Percentiles rank a stretch among this genome's conserved stretches.
These are phyloP conservation scores for Trichoderma koningiopsis DNA, from an alignment of 2,329 filamentous ascomycete genomes.

Conservation along the genomic window DNA sequence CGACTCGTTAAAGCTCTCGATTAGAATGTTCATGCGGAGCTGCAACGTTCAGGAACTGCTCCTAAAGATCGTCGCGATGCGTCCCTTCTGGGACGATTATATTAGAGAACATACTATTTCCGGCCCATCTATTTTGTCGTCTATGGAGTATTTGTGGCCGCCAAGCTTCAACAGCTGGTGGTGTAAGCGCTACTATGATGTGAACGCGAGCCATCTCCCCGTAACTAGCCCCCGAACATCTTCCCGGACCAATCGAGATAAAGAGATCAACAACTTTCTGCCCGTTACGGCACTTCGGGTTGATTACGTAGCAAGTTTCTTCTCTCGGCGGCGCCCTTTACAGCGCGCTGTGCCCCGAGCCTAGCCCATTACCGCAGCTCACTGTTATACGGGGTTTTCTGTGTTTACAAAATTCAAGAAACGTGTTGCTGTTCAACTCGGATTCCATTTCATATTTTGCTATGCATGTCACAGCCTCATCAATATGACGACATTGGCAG, in stretches of 20 bases:
- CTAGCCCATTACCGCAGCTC: background rate
- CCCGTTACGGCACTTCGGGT: background rate
- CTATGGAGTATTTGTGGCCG: background rate
- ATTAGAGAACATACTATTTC: background rate
- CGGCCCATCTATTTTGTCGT: background rate
- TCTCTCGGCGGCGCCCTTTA: background rate
- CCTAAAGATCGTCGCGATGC: background rate
- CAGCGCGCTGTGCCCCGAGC: background rate
- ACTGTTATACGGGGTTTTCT: background rate
- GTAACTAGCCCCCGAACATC: constrained; percentile 2
- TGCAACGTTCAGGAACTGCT: background rate
- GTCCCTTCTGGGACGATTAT: background rate
- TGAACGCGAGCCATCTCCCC: background rate
- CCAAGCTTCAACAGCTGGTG: background rate
- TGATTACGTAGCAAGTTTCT: background rate
- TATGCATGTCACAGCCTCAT: background rate
- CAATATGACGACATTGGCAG: constrained; percentile 4
- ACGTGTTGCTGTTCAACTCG: background rate
- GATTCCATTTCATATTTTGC: background rate
- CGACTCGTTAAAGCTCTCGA: background rate
- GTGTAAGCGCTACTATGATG: background rate
- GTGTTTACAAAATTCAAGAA: background rate
- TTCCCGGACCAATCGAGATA: constrained; percentile 6
- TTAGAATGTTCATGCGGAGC: background rate
- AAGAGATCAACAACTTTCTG: constrained; percentile 1